Evolutionary conservation across 306 rosid genomes (phyloP), one percentile per base, ranked within the genome.

Genomic region (Lathyrus oleraceus): DNA sequence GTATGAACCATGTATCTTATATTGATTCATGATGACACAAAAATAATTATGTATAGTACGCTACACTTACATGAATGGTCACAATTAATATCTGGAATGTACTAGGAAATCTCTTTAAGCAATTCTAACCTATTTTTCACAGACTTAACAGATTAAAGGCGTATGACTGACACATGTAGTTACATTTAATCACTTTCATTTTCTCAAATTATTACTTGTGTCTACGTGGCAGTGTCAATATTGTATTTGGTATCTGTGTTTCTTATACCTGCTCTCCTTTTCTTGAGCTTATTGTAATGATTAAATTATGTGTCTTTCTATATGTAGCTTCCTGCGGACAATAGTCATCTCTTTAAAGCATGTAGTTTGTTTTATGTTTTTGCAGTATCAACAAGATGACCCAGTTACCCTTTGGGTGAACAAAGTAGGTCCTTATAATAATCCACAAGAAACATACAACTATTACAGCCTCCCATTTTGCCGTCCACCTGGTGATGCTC

Each of bases 401-500:
- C 27, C 70, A 5, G 96, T 94, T 77, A 86, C 72, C 49, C 99
- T 94, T 28, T 94, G 99, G 99, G 99, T 91, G 63, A 94, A 94
- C 82, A 94, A 94, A 89, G 99, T 94, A 45, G 99, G 97, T 30
- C 99, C 99, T 2, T 91, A 94, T 72, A 94, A 94, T 74, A 94
- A 94, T 81, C 99, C 99, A 14, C 99, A 94, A 82, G 97, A 94
- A 89, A 94, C 99, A 1, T 94, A 94, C 85, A 94, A 94, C 63
- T 94, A 94, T 76, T 88, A 84, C 84, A 88, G 89, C 81, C 96
- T 94, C 67, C 99, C 99, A 5, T 94, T 91, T 80, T 94, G 99
- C 76, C 89, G 65, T 70, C 81, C 80, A 21, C 56, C 91, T 73
- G 89, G 79, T 57, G 65, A 79, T 69, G 48, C 91, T 77, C 86